Conservation (phyloP, 2,329 filamentous ascomycete genomes). For the Trichoderma sp. region DNA sequence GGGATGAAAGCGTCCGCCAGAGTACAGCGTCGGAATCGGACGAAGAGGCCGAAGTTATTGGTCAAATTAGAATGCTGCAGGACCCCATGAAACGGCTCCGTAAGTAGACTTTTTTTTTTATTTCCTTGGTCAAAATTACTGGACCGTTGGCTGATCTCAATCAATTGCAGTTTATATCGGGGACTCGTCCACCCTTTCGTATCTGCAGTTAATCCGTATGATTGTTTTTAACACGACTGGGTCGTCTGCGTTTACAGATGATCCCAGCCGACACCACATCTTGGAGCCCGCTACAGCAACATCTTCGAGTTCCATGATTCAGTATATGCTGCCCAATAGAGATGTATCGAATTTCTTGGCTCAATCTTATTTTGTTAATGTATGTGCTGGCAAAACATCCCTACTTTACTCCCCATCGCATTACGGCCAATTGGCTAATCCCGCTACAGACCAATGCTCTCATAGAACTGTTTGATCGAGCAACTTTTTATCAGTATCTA, state of each 20-base stretch:
- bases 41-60: constrained; percentile 56
- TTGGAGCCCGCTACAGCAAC: constrained; percentile 53
- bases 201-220: constrained; percentile 58
- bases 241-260: constrained; percentile 55
- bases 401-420: neutral
- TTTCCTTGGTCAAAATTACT: neutral
- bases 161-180: constrained; percentile 54
- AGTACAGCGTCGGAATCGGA: constrained; percentile 39
- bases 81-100: constrained; percentile 57
- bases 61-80: constrained; percentile 57
- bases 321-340: constrained; percentile 48
- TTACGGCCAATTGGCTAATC: neutral
- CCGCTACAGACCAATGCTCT: constrained; percentile 54
- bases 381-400: constrained; percentile 30
- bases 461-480: constrained; percentile 57
- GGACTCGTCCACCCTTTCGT: constrained; percentile 61
- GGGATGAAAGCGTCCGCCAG: constrained; percentile 31
- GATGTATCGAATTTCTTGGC: constrained; percentile 47
- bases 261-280: constrained; percentile 56
- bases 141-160: constrained; percentile 18
- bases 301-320: constrained; percentile 27
- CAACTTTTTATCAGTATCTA: constrained; percentile 48
- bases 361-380: constrained; percentile 59
- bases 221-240: constrained; percentile 57
- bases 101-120: constrained; percentile 36